Percentiles rank a stretch among this genome's conserved stretches.
phyloP scores from a whole-genome alignment of 2,329 filamentous ascomycete species.

The Ceratocystis harringtonii region DNA sequence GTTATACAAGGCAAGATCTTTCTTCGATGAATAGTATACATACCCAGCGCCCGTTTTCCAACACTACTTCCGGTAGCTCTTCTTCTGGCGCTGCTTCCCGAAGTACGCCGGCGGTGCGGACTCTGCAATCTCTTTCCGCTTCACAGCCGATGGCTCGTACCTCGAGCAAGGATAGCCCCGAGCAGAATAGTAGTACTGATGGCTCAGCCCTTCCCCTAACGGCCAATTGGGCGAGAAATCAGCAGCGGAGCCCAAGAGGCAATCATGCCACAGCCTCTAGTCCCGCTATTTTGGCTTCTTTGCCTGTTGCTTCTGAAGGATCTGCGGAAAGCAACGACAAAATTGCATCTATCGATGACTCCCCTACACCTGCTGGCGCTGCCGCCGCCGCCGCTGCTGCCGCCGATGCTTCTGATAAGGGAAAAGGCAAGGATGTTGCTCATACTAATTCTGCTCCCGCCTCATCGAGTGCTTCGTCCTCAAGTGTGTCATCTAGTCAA shows the following conservation, averaged over 20 bases:
- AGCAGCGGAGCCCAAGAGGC: constrained; percentile 49
- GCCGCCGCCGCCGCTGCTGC: constrained; percentile 17
- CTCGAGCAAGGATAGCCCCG: constrained; percentile 61
- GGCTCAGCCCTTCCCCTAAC: constrained; percentile 83
- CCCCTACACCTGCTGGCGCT: constrained; percentile 21
- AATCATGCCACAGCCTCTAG: constrained; percentile 75
- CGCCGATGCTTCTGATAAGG: constrained; percentile 16
- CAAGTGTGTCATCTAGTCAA: neutral
- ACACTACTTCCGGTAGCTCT: constrained; percentile 30
- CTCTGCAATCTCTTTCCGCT: constrained; percentile 21
- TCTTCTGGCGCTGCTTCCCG: neutral
- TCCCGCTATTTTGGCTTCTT: constrained; percentile 51
- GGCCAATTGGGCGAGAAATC: constrained; percentile 74
- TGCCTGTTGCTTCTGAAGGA: constrained; percentile 33
- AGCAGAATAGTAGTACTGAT: constrained; percentile 47
- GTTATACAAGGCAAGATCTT: constrained; percentile 84
- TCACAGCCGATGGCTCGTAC: constrained; percentile 58
- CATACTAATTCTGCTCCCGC: constrained; percentile 9
- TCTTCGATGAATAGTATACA: constrained; percentile 88
- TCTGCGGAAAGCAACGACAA: constrained; percentile 32
- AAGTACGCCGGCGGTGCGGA: constrained; percentile 2
- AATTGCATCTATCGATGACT: constrained; percentile 25
- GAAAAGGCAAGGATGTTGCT: constrained; percentile 6
- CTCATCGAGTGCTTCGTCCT: neutral
- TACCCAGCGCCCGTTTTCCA: constrained; percentile 53